Evolutionary conservation across 2,329 filamentous ascomycete genomes (phyloP).

Genomic region (Aureobasidium sp.): DNA sequence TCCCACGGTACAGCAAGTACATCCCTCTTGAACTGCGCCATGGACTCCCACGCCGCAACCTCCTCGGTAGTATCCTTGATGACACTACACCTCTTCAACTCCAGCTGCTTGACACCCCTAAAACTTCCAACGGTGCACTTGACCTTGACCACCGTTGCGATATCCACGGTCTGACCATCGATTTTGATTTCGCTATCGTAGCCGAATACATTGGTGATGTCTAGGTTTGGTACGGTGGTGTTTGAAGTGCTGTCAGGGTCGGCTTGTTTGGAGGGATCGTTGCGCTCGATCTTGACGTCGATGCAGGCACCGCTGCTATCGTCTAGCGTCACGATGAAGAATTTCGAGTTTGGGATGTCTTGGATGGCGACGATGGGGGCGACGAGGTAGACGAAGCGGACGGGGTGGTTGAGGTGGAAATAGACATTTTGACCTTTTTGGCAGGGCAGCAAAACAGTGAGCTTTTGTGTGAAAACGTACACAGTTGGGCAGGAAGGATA

Average conservation of each 20-base stretch:
- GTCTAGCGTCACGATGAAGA: conserved; percentile 46
- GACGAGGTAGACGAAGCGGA: conserved; percentile 39
- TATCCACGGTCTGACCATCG: conserved; percentile 27
- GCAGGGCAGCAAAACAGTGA: too few species aligned
- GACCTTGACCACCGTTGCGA: conserved; percentile 45
- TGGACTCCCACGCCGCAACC: conserved; percentile 43
- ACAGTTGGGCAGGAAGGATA: too few species aligned
- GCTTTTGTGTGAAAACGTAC: not conserved
- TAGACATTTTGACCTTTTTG: conserved; percentile 50
- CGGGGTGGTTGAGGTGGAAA: conserved; percentile 46
- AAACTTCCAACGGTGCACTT: conserved; percentile 48
- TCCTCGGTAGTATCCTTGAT: conserved; percentile 47
- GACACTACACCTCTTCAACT: conserved; percentile 43
- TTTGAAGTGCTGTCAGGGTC: conserved; percentile 25
- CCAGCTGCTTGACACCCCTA: conserved; percentile 39
- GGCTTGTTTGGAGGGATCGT: conserved; percentile 15
- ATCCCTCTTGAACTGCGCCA: conserved; percentile 39
- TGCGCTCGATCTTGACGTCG: conserved; percentile 44
- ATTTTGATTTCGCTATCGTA: conserved; percentile 36
- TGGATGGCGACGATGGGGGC: conserved; percentile 37
- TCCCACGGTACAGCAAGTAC: conserved; percentile 47
- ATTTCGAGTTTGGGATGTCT: conserved; percentile 31
- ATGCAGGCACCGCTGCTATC: conserved; percentile 52
- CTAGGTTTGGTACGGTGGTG: conserved; percentile 31
- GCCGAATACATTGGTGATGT: conserved; percentile 29